These are phyloP conservation scores for Ganoderma meredithae DNA, from an alignment of 1,284 basidiomycete genomes.

Conservation along the genomic window DNA sequence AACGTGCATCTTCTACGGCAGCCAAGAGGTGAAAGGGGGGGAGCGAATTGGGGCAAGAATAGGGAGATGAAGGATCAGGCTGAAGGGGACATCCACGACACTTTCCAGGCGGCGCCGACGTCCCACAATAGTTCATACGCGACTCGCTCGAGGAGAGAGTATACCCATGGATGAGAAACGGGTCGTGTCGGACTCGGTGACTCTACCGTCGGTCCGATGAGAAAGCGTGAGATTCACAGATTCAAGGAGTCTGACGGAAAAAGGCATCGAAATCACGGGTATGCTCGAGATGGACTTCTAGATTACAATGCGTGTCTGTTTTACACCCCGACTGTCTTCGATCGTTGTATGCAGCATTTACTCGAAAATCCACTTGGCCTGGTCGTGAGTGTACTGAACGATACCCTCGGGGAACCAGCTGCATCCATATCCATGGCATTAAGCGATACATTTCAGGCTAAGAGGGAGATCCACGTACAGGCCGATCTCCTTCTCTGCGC, in stretches of 20 bases:
- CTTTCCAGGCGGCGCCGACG: constrained; percentile 8
- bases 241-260: background rate
- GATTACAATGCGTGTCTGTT: constrained; percentile 24
- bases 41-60: constrained; percentile 9
- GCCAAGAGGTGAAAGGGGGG: constrained; percentile 25
- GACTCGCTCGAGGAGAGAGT: background rate
- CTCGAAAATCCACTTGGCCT: constrained; percentile 87
- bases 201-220: background rate
- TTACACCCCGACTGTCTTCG: constrained; percentile 29
- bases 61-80: constrained; percentile 12
- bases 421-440: constrained; percentile 31
- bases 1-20: constrained; percentile 15
- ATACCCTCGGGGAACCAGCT: constrained; percentile 90
- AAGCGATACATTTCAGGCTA: constrained; percentile 14
- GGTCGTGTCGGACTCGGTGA: constrained; percentile 8
- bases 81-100: constrained; percentile 10
- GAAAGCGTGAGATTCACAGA: constrained; percentile 23
- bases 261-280: constrained; percentile 25
- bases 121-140: constrained; percentile 21
- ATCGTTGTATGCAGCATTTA: constrained; percentile 47
- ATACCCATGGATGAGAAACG: constrained; percentile 24
- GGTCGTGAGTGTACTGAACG: constrained; percentile 75
- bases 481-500: constrained; percentile 89
- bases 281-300: constrained; percentile 26
- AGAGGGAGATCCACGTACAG: constrained; percentile 63